Conservation (phyloP, 805 yeast species). For the Candida yuanshanica region DNA sequence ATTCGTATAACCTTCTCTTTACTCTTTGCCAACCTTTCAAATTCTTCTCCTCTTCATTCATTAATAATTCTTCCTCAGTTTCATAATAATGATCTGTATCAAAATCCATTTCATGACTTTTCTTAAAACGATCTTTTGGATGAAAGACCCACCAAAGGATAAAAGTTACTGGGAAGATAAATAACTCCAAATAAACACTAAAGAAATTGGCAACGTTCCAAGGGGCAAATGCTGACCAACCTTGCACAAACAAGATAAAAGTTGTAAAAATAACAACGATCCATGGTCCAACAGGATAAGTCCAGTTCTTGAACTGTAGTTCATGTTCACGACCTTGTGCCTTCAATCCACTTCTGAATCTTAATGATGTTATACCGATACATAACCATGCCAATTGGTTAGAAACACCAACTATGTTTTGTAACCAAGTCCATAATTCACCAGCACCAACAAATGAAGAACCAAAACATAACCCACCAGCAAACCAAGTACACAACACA, state of each 20-base stretch:
- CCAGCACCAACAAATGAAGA: slow-evolving; percentile 52
- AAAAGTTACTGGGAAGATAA: slow-evolving; percentile 41
- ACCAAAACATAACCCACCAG: slow-evolving; percentile 56
- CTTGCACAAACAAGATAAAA: slow-evolving; percentile 45
- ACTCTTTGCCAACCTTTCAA: slow-evolving; percentile 40
- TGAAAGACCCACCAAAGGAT: slow-evolving; percentile 36
- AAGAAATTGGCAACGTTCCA: slow-evolving; percentile 38
- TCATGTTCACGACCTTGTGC: slow-evolving; percentile 39
- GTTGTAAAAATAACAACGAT: slow-evolving; percentile 36
- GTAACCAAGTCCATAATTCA: slow-evolving; percentile 48
- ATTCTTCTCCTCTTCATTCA: slow-evolving; percentile 24
- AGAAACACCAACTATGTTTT: slow-evolving; percentile 46
- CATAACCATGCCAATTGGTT: slow-evolving; percentile 47
- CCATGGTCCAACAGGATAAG: slow-evolving; percentile 47
- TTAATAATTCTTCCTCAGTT: slow-evolving; percentile 37
- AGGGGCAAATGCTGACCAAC: slow-evolving; percentile 46
- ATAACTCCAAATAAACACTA: slow-evolving; percentile 39
- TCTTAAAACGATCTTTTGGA: slow-evolving; percentile 35
- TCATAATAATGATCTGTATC: slow-evolving; percentile 46
- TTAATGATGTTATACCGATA: slow-evolving; percentile 42
- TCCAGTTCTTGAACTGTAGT: slow-evolving; percentile 41
- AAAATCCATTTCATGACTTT: slow-evolving; percentile 45
- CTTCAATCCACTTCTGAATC: slow-evolving; percentile 42
- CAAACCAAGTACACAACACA: slow-evolving; percentile 43
- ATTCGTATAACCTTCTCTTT: slow-evolving; percentile 11